Conservation (phyloP, 2,329 filamentous ascomycete genomes). For the Botrytis sinoallii region DNA sequence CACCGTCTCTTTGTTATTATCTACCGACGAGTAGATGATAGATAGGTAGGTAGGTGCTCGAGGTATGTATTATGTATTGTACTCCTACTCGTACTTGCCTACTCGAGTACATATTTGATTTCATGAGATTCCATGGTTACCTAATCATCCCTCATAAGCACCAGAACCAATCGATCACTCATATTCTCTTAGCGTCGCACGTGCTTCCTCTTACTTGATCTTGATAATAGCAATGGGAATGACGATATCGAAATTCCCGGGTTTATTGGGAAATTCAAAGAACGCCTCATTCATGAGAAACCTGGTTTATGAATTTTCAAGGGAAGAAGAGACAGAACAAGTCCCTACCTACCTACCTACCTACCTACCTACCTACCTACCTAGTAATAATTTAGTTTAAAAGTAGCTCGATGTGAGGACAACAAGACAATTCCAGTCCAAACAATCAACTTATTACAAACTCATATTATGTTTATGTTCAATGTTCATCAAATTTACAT, state of each 20-base stretch:
- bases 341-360: no score
- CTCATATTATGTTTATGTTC: neutral
- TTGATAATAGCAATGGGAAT: neutral
- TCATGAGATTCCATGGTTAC: neutral
- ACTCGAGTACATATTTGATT: no score
- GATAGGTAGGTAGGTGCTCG: neutral
- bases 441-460: neutral
- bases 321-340: neutral
- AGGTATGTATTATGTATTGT: neutral
- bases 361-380: no score
- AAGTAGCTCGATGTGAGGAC: constrained; percentile 18
- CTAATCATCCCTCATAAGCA: neutral
- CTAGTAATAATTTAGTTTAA: neutral
- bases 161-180: neutral
- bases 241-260: constrained; percentile 6
- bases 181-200: neutral
- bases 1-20: neutral
- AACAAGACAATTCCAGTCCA: constrained; percentile 2
- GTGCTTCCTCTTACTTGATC: neutral
- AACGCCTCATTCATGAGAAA: neutral
- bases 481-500: neutral
- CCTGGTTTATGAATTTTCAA: neutral
- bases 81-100: neutral
- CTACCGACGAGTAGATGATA: no score
- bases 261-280: neutral